Evolutionary conservation across 106 monocot species (phyloP).

Genomic region (Phalaenopsis aphrodite): DNA sequence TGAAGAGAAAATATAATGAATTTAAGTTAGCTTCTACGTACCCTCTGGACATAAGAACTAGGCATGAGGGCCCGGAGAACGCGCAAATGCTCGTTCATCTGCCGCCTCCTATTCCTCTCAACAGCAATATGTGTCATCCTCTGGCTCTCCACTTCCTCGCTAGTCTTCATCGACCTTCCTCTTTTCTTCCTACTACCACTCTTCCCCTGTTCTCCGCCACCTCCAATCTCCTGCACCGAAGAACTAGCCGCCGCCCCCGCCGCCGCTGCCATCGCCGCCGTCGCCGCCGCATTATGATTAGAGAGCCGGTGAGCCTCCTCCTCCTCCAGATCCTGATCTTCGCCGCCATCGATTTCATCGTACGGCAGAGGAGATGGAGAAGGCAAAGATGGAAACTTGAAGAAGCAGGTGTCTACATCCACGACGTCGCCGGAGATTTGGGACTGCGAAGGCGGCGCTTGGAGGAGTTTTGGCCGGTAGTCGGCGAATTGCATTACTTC

Average conservation of each 20-base stretch:
- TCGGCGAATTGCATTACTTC: constrained; percentile 90
- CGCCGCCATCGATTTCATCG: not conserved
- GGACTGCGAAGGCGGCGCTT: not conserved
- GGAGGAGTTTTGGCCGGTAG: constrained; percentile 47
- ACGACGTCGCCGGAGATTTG: constrained; percentile 9
- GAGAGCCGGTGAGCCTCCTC: constrained; percentile 8
- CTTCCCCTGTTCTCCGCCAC: not conserved
- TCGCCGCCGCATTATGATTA: constrained; percentile 9
- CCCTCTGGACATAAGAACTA: constrained; percentile 79
- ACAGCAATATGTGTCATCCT: constrained; percentile 95
- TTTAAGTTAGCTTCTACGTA: constrained; percentile 6
- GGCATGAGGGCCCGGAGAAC: constrained; percentile 82
- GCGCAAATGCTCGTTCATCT: constrained; percentile 84
- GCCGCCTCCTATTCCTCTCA: constrained; percentile 68
- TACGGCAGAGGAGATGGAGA: not conserved
- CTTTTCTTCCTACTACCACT: constrained; percentile 32
- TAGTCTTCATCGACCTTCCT: constrained; percentile 69
- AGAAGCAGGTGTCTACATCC: constrained; percentile 29
- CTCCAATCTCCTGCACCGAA: not conserved
- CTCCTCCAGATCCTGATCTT: constrained; percentile 5
- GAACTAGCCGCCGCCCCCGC: not conserved
- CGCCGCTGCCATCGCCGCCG: no score
- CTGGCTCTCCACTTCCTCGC: constrained; percentile 81
- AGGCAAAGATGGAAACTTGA: constrained; percentile 22
- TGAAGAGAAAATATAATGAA: no score